These are phyloP conservation scores for Hygrocybe coccinea DNA, from an alignment of 768 basidiomycete species.

Conservation along the genomic window DNA sequence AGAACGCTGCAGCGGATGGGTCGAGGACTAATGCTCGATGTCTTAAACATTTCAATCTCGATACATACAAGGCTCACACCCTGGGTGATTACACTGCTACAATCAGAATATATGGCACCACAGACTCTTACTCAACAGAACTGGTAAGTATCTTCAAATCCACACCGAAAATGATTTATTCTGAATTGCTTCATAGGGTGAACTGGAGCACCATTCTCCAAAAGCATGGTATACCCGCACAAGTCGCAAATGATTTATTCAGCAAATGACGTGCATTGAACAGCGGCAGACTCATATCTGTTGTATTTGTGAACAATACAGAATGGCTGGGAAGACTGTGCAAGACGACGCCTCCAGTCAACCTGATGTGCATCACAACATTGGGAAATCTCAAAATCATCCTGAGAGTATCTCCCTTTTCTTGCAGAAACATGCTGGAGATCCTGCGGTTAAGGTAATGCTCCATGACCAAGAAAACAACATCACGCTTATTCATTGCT, in stretches of 20 bases:
- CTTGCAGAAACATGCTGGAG: conserved; percentile 1
- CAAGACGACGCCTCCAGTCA: neutral
- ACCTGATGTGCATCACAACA: neutral
- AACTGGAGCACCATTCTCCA: conserved; percentile 3
- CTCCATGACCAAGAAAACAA: neutral
- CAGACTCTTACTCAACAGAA: neutral
- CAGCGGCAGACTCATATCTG: neutral
- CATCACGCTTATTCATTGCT: neutral
- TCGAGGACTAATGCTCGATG: neutral
- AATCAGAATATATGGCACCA: conserved; percentile 22
- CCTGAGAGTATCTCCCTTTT: neutral
- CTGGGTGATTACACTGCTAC: conserved; percentile 24
- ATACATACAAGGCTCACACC: conserved; percentile 29
- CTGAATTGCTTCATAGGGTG: neutral
- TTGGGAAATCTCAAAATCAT: neutral
- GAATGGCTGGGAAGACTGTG: neutral
- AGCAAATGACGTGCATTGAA: neutral
- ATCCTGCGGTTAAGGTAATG: conserved; percentile 20
- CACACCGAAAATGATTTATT: neutral
- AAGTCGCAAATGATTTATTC: neutral
- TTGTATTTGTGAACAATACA: neutral
- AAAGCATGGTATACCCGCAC: neutral
- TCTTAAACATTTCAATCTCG: conserved; percentile 17
- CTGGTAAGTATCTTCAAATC: neutral
- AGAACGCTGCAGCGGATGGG: neutral